Conservation (phyloP, 768 basidiomycete genomes). For the Lepiota subincarnata region DNA sequence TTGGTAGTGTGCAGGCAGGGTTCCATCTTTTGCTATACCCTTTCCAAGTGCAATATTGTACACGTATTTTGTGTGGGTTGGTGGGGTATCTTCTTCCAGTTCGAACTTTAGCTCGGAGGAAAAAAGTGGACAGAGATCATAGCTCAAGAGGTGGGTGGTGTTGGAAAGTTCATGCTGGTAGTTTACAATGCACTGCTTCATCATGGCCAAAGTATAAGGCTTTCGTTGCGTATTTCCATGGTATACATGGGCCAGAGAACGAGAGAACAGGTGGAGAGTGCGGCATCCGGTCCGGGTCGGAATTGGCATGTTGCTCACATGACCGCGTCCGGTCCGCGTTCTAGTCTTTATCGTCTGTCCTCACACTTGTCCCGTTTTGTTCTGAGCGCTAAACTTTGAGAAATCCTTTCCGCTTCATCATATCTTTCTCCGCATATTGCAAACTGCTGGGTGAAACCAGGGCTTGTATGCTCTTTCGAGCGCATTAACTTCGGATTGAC, state of each 20-base stretch:
- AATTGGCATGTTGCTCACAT: too few relatives aligned
- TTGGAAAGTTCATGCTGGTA: conserved; percentile 1
- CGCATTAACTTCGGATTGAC: neutral
- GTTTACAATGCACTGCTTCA: neutral
- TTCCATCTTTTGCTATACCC: conserved; percentile 21
- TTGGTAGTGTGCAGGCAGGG: conserved; percentile 28
- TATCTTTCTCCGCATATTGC: too few relatives aligned
- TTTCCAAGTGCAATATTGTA: conserved; percentile 24
- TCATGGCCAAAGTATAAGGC: neutral
- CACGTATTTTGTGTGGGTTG: conserved; percentile 24
- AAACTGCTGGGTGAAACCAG: too few relatives aligned
- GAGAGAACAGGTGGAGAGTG: too few relatives aligned
- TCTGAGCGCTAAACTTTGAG: too few relatives aligned
- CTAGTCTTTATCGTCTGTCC: too few relatives aligned
- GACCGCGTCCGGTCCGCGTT: too few relatives aligned
- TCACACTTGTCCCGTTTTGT: too few relatives aligned
- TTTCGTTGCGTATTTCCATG: neutral
- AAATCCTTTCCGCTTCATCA: too few relatives aligned
- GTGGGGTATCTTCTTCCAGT: conserved; percentile 24
- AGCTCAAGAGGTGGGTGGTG: conserved; percentile 8
- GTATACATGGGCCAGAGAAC: neutral
- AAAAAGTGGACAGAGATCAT: conserved; percentile 26
- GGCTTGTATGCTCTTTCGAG: neutral
- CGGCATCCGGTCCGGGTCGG: too few relatives aligned
- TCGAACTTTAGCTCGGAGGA: conserved; percentile 7